A percentile compares a stretch with the other conserved stretches of the same genome.
Evolutionary conservation across 352 stramenopile genomes (phyloP).

Genomic region (Pseudoperonospora humuli): DNA sequence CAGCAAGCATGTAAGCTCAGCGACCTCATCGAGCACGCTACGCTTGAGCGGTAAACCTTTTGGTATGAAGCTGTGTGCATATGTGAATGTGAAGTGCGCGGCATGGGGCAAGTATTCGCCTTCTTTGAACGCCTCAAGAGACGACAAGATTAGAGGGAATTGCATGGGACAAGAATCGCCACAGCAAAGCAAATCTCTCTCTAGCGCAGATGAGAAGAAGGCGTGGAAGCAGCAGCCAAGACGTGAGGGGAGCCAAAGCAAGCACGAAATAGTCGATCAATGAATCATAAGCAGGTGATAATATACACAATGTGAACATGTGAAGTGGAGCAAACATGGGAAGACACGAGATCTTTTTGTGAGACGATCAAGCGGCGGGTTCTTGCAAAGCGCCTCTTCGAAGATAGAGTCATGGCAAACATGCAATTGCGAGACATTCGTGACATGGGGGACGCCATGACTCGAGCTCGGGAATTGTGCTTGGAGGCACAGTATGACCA

Average conservation of each 20-base stretch:
- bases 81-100: slow-evolving; percentile 17
- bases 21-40: slow-evolving; percentile 40
- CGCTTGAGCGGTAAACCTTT: slow-evolving; percentile 32
- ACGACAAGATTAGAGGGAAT: slow-evolving; percentile 15
- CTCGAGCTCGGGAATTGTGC: slow-evolving; percentile 50
- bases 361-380: too few relatives aligned
- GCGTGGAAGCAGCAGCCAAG: slow-evolving; percentile 1
- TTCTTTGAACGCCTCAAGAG: neutral
- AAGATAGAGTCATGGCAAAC: slow-evolving; percentile 23
- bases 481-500: slow-evolving; percentile 57
- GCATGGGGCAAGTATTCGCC: slow-evolving; percentile 2
- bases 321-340: neutral
- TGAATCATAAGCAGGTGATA: slow-evolving; percentile 11
- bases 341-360: neutral
- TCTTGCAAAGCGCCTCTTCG: too few relatives aligned
- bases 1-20: slow-evolving; percentile 48
- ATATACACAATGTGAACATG: slow-evolving; percentile 14
- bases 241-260: neutral
- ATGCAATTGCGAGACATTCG: slow-evolving; percentile 62
- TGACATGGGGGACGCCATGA: slow-evolving; percentile 57
- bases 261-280: slow-evolving; percentile 4
- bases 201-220: slow-evolving; percentile 8
- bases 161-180: slow-evolving; percentile 20
- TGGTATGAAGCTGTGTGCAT: slow-evolving; percentile 6
- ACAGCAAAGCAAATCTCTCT: slow-evolving; percentile 13